Percentiles rank a stretch among this genome's conserved stretches.
These are phyloP conservation scores for Hypoxylon sp. DNA, from an alignment of 2,329 filamentous ascomycete species.

Conservation along the genomic window DNA sequence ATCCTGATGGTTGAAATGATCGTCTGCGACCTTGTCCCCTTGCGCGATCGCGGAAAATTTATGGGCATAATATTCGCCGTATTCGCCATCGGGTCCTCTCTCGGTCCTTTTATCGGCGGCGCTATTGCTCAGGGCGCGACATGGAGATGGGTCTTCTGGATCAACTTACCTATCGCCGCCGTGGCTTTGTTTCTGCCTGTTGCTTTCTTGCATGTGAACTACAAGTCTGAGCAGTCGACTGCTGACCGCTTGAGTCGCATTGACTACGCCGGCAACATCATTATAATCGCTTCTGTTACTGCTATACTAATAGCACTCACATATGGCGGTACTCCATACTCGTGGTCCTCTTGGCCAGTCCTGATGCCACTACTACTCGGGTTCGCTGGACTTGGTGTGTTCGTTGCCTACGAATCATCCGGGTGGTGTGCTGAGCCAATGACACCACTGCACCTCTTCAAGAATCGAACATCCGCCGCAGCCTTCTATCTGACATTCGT, in stretches of 20 bases:
- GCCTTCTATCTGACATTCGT: conserved; percentile 45
- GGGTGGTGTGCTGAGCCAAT: conserved; percentile 38
- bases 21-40: conserved; percentile 60
- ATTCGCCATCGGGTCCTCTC: conserved; percentile 26
- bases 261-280: conserved; percentile 55
- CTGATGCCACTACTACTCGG: conserved; percentile 56
- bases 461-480: conserved; percentile 52
- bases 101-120: conserved; percentile 34
- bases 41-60: conserved; percentile 58
- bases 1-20: conserved; percentile 59
- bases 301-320: conserved; percentile 54
- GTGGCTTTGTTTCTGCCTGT: conserved; percentile 43
- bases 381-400: conserved; percentile 51
- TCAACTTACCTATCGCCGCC: conserved; percentile 49
- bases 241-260: conserved; percentile 41
- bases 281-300: conserved; percentile 52
- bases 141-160: conserved; percentile 44
- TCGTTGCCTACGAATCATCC: conserved; percentile 51
- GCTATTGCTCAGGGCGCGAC: conserved; percentile 21
- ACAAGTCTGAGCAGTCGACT: conserved; percentile 26
- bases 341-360: conserved; percentile 54
- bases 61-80: conserved; percentile 43
- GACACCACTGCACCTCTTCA: conserved; percentile 58
- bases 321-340: conserved; percentile 51
- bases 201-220: conserved; percentile 52